Percentiles rank a stretch among this genome's conserved stretches.
Evolutionary conservation across 371 early-diverging fungal species (phyloP).

Genomic region (Syncephalis plumigaleata): DNA sequence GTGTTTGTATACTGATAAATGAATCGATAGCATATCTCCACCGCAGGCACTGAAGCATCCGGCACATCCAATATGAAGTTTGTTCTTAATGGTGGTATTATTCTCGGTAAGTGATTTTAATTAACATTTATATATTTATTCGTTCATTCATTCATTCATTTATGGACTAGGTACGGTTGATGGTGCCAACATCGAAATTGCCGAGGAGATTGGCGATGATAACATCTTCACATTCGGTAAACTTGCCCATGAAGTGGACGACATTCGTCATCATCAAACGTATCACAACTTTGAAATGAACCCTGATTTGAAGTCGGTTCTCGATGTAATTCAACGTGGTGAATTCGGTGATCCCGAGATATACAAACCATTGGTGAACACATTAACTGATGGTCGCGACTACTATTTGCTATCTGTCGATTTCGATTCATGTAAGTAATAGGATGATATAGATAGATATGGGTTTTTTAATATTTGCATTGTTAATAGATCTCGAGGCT

Average conservation of each 20-base stretch:
- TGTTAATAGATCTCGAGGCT: conserved; percentile 34
- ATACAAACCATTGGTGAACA: conserved; percentile 55
- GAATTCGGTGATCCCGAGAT: conserved; percentile 59
- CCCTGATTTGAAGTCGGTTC: conserved; percentile 49
- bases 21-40: conserved; percentile 58
- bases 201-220: conserved; percentile 81
- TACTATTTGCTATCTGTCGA: conserved; percentile 75
- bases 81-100: conserved; percentile 86
- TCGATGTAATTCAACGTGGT: conserved; percentile 51
- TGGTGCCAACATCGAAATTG: conserved; percentile 89
- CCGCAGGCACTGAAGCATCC: conserved; percentile 95
- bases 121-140: too few relatives aligned
- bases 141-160: too few relatives aligned
- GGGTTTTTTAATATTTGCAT: not conserved
- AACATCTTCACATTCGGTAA: conserved; percentile 88
- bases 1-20: too few relatives aligned
- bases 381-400: conserved; percentile 65
- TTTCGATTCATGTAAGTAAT: conserved; percentile 39
- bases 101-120: conserved; percentile 19
- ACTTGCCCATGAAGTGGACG: conserved; percentile 72
- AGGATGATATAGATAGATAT: too few relatives aligned
- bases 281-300: conserved; percentile 56
- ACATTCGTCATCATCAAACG: conserved; percentile 63
- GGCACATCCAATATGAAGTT: conserved; percentile 97
- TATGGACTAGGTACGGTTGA: conserved; percentile 72